Evolutionary conservation across 805 yeast species (phyloP), one percentile per base, ranked within the genome.

Genomic region (Metschnikowia reukaufii): DNA sequence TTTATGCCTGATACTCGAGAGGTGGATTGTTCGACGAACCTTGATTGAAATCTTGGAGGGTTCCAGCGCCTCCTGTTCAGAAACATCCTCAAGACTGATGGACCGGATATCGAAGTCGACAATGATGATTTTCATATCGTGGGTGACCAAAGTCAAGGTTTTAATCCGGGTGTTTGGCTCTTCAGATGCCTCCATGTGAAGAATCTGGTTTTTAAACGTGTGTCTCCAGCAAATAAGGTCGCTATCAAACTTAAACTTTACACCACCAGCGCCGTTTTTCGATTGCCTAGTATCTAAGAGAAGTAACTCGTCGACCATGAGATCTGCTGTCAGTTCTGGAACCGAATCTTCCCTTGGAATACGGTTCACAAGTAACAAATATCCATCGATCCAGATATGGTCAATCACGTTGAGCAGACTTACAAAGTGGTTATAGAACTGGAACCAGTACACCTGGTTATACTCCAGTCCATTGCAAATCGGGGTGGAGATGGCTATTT

Each of bases 171-270:
- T n/a, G 3, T 10, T 13, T 10, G 12, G 16, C 4, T 25, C 15
- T 9, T 35, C 46, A 9, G 44, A 46, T 4, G 60, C 45, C 13
- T 63, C 61, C 23, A 55, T 52, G 18, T 44, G 48, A 27, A 65
- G 36, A 27, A 68, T 56, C 16, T 49, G 49, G 19, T 58, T 55
- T 31, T 60, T 59, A 44, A 69, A 65, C 43, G 66, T 59, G 42
- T 68, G 66, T 39, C 71, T 64, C 76, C 76, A 72, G 6, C 69
- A 52, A 19, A 71, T 62, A 34, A 62, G 48, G 47, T 73, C 77
- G 46, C 67, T 67, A 44, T 70, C 73, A 43, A 73, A 70, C 18
- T 58, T 58, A 33, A 63, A 61, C 7, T 48, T 49, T 8, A 50
- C 62, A 5, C 65, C 67, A 15, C 71, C 72, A 21, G 49, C 50